Evolutionary conservation across 306 rosid species (phyloP).

Genomic region (Prunus davidiana): DNA sequence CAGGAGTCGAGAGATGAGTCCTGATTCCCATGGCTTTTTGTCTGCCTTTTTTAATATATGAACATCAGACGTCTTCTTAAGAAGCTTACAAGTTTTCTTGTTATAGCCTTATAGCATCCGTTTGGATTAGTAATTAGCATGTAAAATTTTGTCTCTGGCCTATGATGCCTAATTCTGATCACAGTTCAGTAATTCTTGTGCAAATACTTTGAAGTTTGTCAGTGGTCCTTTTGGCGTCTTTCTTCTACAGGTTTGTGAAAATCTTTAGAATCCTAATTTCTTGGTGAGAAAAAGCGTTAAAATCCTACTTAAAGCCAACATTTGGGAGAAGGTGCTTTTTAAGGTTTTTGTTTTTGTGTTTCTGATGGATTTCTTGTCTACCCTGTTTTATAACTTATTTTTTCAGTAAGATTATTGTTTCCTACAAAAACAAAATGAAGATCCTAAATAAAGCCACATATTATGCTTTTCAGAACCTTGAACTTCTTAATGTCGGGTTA

Average conservation of each 20-base stretch:
- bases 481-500: background rate
- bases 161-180: background rate
- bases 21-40: background rate
- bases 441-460: too few species aligned
- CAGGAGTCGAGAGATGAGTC: too few species aligned
- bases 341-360: too few species aligned
- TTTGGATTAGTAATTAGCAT: background rate
- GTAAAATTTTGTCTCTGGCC: constrained; percentile 2
- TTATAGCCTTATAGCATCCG: background rate
- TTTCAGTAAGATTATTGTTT: too few species aligned
- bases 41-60: background rate
- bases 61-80: background rate
- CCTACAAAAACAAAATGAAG: too few species aligned
- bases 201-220: background rate
- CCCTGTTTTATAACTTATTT: too few species aligned
- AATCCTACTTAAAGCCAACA: background rate
- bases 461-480: background rate
- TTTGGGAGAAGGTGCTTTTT: too few species aligned
- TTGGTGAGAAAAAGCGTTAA: background rate
- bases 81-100: background rate
- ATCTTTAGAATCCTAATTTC: background rate
- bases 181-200: background rate
- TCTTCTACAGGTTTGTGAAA: background rate
- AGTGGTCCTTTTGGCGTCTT: background rate
- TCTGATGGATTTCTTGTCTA: too few species aligned